Conservation (phyloP, 805 yeast genomes). For the Clavispora fructus region DNA sequence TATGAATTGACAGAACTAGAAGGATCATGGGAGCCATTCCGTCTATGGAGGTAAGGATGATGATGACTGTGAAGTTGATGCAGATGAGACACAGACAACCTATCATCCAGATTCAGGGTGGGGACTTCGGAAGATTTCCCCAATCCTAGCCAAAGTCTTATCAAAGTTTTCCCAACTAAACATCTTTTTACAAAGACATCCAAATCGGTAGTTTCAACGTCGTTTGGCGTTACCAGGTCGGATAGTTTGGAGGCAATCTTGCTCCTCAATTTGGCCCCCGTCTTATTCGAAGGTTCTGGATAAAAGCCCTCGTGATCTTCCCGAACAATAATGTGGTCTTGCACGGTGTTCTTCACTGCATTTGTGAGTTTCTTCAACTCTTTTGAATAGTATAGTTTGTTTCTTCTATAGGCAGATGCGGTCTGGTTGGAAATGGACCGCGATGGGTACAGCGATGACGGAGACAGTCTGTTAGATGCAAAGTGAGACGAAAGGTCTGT, state of each 20-base stretch:
- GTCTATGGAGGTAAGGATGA: conserved; percentile 6
- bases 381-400: conserved; percentile 32
- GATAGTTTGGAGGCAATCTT: conserved; percentile 30
- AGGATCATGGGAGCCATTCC: not conserved
- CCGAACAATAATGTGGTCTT: conserved; percentile 42
- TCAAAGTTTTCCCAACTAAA: conserved; percentile 29
- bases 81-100: not conserved
- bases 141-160: conserved; percentile 28
- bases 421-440: conserved; percentile 1
- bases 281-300: conserved; percentile 8
- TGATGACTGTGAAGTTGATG: conserved; percentile 3
- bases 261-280: conserved; percentile 27
- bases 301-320: conserved; percentile 14
- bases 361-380: conserved; percentile 50
- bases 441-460: not conserved
- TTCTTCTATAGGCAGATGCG: conserved; percentile 18
- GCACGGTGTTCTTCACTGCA: conserved; percentile 69
- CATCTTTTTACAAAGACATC: conserved; percentile 28
- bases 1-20: not conserved
- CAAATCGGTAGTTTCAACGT: conserved; percentile 38
- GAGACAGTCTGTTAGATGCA: not conserved
- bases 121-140: not conserved
- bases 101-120: conserved; percentile 1
- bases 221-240: conserved; percentile 30
- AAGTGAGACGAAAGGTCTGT: not conserved